Evolutionary conservation across 2,329 filamentous ascomycete species (phyloP), one percentile per base, ranked within the genome.

Genomic region (Ophiocordyceps sinensis): DNA sequence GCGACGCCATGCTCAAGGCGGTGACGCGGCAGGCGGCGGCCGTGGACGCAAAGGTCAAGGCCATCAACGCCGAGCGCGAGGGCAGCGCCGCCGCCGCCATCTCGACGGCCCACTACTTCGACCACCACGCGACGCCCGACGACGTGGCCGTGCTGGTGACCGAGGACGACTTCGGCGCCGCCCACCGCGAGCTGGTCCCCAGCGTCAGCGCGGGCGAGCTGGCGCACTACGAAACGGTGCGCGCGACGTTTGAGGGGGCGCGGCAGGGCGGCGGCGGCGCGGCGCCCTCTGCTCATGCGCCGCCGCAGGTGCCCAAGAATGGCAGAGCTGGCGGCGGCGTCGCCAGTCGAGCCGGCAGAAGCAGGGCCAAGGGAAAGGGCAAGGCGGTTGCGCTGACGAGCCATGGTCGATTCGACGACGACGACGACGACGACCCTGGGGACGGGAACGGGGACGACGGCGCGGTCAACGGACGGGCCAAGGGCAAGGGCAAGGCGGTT

Each of bases 1-100:
- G 87, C 36, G 91, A 98, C 60, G 87, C 91, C 40, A 98, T 98
- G 91, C 81, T 98, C 50, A 96, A 98, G 61, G 91, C 91, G 17
- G 89, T 98, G 44, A 98, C 91, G 3, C 79, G 91, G 5, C 85
- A 93, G 56, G 87, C 91, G 2, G 74, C 77, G 1, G 70, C 76
- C 2, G 88, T 96, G 3, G 91, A 98, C 57, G 70, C 75, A 39
- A 91, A 91, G 60, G 83, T 98, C 49, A 73, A 73, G 19, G 68
- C 71, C 5, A 68, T 94, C 58, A 85, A 85, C 52, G 58, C 64
- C 3, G 60, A 61, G 36, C 56, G 58, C 13, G 35, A 23, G n/a
- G 53, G 49, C 6, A 45, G 50, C 31, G 53, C 38, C 63, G 68
- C 36, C 31, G 53, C 38, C 63, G 68, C 36, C 66, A 71, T 95